Conservation (phyloP, 805 yeast genomes). For the Candida tammaniensis region DNA sequence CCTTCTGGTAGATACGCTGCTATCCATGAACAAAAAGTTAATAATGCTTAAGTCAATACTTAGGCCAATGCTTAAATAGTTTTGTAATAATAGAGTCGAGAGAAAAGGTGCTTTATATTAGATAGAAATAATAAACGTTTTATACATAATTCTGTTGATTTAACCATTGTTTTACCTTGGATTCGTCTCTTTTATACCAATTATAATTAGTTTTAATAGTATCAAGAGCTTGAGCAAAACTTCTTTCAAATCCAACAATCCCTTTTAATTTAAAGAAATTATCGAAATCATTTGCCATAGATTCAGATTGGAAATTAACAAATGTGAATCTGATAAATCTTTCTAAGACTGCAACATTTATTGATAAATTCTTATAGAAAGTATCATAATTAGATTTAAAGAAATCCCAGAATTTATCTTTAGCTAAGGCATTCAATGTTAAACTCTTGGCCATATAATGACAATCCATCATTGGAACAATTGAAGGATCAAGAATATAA, state of each 20-base stretch:
- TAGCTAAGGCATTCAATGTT: slow-evolving; percentile 43
- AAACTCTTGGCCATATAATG: slow-evolving; percentile 49
- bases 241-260: slow-evolving; percentile 51
- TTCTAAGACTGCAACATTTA: slow-evolving; percentile 52
- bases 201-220: slow-evolving; percentile 45
- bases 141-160: too few species aligned
- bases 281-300: slow-evolving; percentile 29
- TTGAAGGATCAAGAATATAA: slow-evolving; percentile 38
- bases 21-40: slow-evolving; percentile 66
- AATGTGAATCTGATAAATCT: slow-evolving; percentile 42
- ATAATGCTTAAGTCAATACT: slow-evolving; percentile 7
- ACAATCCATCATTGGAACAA: slow-evolving; percentile 58
- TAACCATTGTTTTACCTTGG: slow-evolving; percentile 46
- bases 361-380: slow-evolving; percentile 43
- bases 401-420: slow-evolving; percentile 47
- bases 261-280: slow-evolving; percentile 29
- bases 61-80: too few species aligned
- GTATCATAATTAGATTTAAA: slow-evolving; percentile 46
- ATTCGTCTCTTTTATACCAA: slow-evolving; percentile 50
- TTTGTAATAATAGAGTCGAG: too few species aligned
- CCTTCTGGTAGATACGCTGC: slow-evolving; percentile 97
- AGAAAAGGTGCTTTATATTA: too few species aligned
- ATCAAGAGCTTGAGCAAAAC: slow-evolving; percentile 56
- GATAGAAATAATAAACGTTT: too few species aligned
- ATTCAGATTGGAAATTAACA: slow-evolving; percentile 36